These are phyloP conservation scores for Viridothelium virens DNA, from an alignment of 495 filamentous ascomycete species.

Conservation along the genomic window DNA sequence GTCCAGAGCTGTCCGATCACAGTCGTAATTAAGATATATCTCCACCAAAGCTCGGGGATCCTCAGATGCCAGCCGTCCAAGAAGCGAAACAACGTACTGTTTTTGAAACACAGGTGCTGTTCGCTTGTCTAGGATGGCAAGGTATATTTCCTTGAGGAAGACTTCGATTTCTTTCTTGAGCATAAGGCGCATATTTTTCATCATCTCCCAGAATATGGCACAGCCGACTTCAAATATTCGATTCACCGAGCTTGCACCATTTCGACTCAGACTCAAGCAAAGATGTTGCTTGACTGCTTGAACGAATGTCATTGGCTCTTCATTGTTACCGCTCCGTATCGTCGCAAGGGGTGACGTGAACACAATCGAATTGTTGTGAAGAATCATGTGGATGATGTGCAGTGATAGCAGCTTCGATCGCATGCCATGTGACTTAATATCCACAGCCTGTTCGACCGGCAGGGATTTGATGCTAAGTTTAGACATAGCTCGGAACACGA, in stretches of 20 bases:
- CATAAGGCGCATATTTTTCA: constrained; percentile 85
- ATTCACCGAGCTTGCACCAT: constrained; percentile 85
- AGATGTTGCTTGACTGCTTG: constrained; percentile 95
- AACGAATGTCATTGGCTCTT: constrained; percentile 82
- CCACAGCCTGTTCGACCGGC: constrained; percentile 80
- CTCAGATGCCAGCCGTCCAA: constrained; percentile 65
- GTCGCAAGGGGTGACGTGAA: constrained; percentile 85
- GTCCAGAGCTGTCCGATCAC: constrained; percentile 82
- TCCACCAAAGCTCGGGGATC: constrained; percentile 89
- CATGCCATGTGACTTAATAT: constrained; percentile 91
- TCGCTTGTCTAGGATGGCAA: constrained; percentile 82
- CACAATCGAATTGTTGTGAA: constrained; percentile 81
- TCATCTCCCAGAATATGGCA: constrained; percentile 96
- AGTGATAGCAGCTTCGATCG: constrained; percentile 92
- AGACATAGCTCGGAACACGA: constrained; percentile 96
- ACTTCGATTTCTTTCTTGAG: constrained; percentile 99
- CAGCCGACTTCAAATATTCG: constrained; percentile 91
- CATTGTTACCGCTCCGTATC: constrained; percentile 75
- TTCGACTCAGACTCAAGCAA: constrained; percentile 85
- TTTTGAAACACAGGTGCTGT: constrained; percentile 85
- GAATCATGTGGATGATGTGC: constrained; percentile 84
- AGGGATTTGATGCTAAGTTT: constrained; percentile 90
- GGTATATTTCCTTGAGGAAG: constrained; percentile 94
- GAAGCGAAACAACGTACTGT: constrained; percentile 76
- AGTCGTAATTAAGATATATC: constrained; percentile 97